These are phyloP conservation scores for Fraxinus floribunda DNA, from an alignment of 305 asterid species.

Conservation along the genomic window DNA sequence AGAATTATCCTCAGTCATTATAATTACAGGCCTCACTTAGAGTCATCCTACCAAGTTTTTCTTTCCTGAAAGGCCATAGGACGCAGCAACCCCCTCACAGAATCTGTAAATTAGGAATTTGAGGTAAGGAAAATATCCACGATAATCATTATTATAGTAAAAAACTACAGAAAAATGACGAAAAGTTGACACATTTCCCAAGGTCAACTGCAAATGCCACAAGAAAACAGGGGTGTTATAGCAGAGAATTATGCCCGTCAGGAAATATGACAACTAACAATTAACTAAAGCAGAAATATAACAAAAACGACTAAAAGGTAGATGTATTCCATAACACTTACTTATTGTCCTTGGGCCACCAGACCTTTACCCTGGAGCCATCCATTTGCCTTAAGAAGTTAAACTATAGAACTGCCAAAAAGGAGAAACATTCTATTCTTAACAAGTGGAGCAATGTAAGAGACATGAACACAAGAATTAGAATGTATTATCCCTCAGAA, in stretches of 20 bases:
- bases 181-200: neutral
- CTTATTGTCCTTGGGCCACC: slow-evolving; percentile 27
- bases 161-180: neutral
- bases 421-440: neutral
- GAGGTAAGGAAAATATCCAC: neutral
- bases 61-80: slow-evolving; percentile 21
- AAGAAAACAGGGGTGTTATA: neutral
- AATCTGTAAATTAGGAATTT: slow-evolving; percentile 23
- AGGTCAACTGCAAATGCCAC: neutral
- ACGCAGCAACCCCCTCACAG: slow-evolving; percentile 23
- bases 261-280: neutral
- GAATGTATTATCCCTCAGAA: neutral
- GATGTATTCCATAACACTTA: slow-evolving; percentile 23
- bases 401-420: neutral
- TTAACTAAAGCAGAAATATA: neutral
- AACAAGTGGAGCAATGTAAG: neutral
- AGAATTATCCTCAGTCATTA: neutral
- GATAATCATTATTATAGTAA: neutral
- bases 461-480: neutral
- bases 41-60: slow-evolving; percentile 26
- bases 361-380: slow-evolving; percentile 29
- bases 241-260: neutral
- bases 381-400: slow-evolving; percentile 16
- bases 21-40: neutral
- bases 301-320: neutral